Evolutionary conservation across 768 basidiomycete species (phyloP).

Genomic region (Macrolepiota fuliginosa): DNA sequence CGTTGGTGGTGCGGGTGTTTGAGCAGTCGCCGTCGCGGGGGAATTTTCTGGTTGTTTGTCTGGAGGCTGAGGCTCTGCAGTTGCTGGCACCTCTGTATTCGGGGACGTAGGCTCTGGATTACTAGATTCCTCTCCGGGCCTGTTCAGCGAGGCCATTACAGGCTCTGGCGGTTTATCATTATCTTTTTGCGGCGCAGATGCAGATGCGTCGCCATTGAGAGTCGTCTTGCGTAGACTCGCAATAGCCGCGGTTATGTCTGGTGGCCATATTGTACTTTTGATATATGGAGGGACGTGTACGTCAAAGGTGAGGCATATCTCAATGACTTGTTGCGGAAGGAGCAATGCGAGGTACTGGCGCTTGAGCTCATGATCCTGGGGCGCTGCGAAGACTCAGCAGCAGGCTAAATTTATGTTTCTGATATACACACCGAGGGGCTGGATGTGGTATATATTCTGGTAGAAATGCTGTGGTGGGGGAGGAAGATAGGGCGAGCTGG

Average conservation of each 20-base stretch:
- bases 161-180: slow-evolving; percentile 11
- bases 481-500: slow-evolving; percentile 36
- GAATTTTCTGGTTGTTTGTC: slow-evolving; percentile 15
- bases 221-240: slow-evolving; percentile 42
- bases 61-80: slow-evolving; percentile 21
- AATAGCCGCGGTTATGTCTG: slow-evolving; percentile 65
- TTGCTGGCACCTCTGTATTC: slow-evolving; percentile 14
- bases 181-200: slow-evolving; percentile 8
- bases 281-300: slow-evolving; percentile 63
- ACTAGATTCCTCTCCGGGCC: neutral
- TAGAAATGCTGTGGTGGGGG: slow-evolving; percentile 32
- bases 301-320: slow-evolving; percentile 74
- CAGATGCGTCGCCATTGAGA: slow-evolving; percentile 16
- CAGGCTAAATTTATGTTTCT: slow-evolving; percentile 17
- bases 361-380: slow-evolving; percentile 62
- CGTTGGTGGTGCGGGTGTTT: slow-evolving; percentile 15
- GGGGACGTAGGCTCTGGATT: slow-evolving; percentile 6
- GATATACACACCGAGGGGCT: slow-evolving; percentile 24
- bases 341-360: slow-evolving; percentile 69
- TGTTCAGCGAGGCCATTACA: slow-evolving; percentile 7
- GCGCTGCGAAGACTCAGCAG: slow-evolving; percentile 19
- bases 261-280: slow-evolving; percentile 70
- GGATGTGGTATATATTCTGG: slow-evolving; percentile 34
- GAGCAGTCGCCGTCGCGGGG: slow-evolving; percentile 13
- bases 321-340: slow-evolving; percentile 70